Conservation (phyloP, 805 yeast genomes). For the Lachancea fermentati region DNA sequence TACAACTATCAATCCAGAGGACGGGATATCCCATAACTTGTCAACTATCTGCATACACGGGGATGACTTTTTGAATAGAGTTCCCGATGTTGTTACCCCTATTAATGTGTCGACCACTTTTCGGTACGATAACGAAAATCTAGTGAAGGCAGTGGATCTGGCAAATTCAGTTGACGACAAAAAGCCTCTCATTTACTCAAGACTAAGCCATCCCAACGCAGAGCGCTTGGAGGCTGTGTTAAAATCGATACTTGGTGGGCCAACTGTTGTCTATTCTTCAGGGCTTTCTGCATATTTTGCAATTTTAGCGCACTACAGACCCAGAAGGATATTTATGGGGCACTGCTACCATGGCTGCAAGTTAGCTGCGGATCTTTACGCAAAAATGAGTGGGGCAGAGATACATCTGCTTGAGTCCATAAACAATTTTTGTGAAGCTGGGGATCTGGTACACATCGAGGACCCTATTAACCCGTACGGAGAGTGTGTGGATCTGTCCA, state of each 20-base stretch:
- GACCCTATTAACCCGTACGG: conserved; percentile 89
- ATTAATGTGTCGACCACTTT: conserved; percentile 78
- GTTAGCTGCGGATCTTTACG: conserved; percentile 58
- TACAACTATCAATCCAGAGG: no score
- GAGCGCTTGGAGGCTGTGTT: conserved; percentile 62
- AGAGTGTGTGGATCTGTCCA: conserved; percentile 51
- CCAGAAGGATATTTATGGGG: conserved; percentile 68
- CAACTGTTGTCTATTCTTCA: conserved; percentile 65
- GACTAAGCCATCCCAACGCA: conserved; percentile 70
- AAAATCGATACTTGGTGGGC: conserved; percentile 52
- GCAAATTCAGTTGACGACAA: conserved; percentile 8
- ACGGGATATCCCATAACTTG: no score
- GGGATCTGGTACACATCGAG: conserved; percentile 78
- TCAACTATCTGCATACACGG: conserved; percentile 63
- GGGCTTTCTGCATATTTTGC: conserved; percentile 83
- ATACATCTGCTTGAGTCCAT: conserved; percentile 45
- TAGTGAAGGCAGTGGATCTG: conserved; percentile 39
- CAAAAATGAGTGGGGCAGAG: conserved; percentile 54
- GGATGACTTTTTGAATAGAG: conserved; percentile 54
- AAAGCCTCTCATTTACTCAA: conserved; percentile 50
- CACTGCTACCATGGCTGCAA: conserved; percentile 84
- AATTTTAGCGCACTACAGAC: conserved; percentile 61
- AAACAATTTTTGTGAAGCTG: conserved; percentile 42
- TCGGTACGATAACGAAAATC: conserved; percentile 52
- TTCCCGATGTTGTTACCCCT: conserved; percentile 68